Percentiles rank a stretch among this genome's conserved stretches.
These are phyloP conservation scores for Lagenaria siceraria DNA, from an alignment of 306 rosid species.

Conservation along the genomic window DNA sequence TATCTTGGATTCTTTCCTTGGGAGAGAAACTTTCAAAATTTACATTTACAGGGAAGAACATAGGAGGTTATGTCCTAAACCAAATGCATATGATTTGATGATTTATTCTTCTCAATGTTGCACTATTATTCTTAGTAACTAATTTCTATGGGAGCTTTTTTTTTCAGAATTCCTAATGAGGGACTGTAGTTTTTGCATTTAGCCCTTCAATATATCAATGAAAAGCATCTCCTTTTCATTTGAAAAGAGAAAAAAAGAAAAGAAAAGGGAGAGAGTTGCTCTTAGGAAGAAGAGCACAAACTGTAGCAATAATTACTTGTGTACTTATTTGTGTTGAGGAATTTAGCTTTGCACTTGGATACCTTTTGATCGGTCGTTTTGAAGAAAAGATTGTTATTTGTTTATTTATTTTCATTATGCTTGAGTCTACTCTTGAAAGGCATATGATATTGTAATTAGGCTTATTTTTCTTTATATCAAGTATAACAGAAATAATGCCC, in stretches of 20 bases:
- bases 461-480: not conserved
- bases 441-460: not conserved
- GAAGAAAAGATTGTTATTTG: not conserved
- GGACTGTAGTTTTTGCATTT: not conserved
- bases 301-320: not conserved
- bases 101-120: not conserved
- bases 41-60: not conserved
- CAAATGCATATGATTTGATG: not conserved
- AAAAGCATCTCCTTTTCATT: not conserved
- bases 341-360: not conserved
- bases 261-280: not conserved
- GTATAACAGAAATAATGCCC: not conserved
- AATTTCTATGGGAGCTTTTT: not conserved
- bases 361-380: not conserved
- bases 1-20: not conserved
- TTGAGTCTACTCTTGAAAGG: not conserved
- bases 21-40: not conserved
- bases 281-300: not conserved
- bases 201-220: not conserved
- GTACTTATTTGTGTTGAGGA: not conserved
- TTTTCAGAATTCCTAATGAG: not conserved
- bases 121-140: not conserved
- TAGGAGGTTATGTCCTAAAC: not conserved
- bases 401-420: not conserved
- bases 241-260: not conserved